Evolutionary conservation across 805 yeast species (phyloP), one percentile per base, ranked within the genome.

Genomic region (Spathaspora girioi): DNA sequence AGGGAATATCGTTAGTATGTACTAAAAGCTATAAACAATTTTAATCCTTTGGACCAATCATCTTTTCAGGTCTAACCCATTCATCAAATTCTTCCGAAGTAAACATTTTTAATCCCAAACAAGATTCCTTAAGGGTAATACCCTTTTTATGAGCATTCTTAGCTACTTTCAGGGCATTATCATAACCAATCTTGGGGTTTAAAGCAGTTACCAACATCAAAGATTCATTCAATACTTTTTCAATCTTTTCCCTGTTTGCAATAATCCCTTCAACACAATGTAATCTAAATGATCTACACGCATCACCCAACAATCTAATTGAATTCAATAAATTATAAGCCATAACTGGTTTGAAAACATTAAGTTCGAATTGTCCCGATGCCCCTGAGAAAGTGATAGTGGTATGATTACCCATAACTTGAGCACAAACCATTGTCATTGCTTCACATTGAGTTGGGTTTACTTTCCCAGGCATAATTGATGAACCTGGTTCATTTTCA

Each of bases 381-480:
- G 75, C 75, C 42, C 75, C 75, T 11, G 71, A 59, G 44, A 69
- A 69, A 11, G 75, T 67, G 56, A 69, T 68, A 50, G 75, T 66
- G 51, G 69, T 60, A 64, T 69, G 64, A 62, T 69, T 69, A 54
- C 75, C 75, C 65, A 69, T 62, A 20, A 69, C 75, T 55, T 69
- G 75, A 19, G 69, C 67, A 43, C 70, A 68, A 18, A 69, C 73
- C 75, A 69, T 69, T 43, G 75, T 69, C 66, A 69, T 58, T 18
- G 75, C 75, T 58, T 69, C 75, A 58, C 68, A 65, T 57, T 69
- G 75, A 31, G 75, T 69, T 27, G 75, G 75, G 61, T 69, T 69
- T 51, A 69, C 75, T 60, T 69, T 69, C 38, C 75, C 75, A 7
- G 75, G 75, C 75, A 69, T 69, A 53, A 69, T 69, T n/a, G 71